Base-by-base conservation (phyloP, 345 rosid genomes). In the Conringia planisiliqua region DNA sequence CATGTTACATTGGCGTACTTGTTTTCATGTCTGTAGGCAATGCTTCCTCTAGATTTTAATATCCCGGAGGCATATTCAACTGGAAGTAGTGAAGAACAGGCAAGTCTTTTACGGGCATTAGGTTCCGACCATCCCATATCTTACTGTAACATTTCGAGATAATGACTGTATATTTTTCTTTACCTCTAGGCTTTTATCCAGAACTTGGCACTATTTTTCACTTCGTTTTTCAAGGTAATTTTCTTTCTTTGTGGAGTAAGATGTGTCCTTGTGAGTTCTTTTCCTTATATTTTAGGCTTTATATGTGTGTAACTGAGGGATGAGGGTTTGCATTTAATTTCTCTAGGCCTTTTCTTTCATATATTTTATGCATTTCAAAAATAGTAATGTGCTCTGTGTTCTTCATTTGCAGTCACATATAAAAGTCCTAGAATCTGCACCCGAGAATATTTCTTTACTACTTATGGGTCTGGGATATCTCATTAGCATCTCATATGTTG, bases 161-260 rank as follows among this genome's bases (percentile, higher is more conserved):
- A 18, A 29, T 35, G 29, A 64, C 24, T 66, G 7, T 68, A 18
- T 48, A 27, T 57, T 44, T 13, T 43, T 51, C 44, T 79, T 75
- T 26, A 72, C 65, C 56, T 64, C 58, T 84, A 96, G 99, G 99
- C 98, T 50, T 96, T 96, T 80, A 92, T 90, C 80, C 99, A 96
- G 90, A 96, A 96, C 64, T 73, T 96, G 91, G 97, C 99, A 13
- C 76, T 96, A 77, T 96, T 96, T 82, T 96, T 96, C 81, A 92
- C 99, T 44, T 96, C 98, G 36, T 96, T 92, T 82, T 92, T 72
- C 71, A 96, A 92, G 97, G 99, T 72, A 87, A 81, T 77, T 76
- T 17, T 58, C 59, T 64, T 54, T 71, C 36, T 35, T 56, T 32
- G 32, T 72, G 39, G 46, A 40, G 55, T 51, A 24, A 65, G 56